phyloP scores from a whole-genome alignment of 2,329 filamentous ascomycete genomes.

The Balansia obtecta region DNA sequence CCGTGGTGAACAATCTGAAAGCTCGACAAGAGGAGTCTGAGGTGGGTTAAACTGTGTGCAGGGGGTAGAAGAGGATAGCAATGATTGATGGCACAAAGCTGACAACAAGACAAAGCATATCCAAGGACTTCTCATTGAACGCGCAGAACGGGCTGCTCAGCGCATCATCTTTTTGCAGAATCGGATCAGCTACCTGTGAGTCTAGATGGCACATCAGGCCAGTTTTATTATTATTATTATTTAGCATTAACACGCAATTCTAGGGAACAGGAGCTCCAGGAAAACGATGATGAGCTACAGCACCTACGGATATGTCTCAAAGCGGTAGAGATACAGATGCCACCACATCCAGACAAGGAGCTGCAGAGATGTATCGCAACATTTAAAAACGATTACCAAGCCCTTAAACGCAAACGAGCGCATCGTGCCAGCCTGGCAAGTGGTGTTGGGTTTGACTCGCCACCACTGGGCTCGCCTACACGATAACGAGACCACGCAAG shows the following conservation, averaged over 20 bases:
- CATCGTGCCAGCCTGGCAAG: slow-evolving; percentile 19
- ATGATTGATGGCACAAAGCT: neutral
- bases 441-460: slow-evolving; percentile 15
- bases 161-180: slow-evolving; percentile 48
- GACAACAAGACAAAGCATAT: slow-evolving; percentile 36
- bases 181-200: slow-evolving; percentile 44
- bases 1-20: slow-evolving; percentile 36
- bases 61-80: neutral
- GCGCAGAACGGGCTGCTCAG: slow-evolving; percentile 43
- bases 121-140: slow-evolving; percentile 44
- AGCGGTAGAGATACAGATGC: slow-evolving; percentile 47
- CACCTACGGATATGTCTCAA: slow-evolving; percentile 50
- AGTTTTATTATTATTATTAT: no score
- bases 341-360: slow-evolving; percentile 39
- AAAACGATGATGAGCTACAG: slow-evolving; percentile 47
- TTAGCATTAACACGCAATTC: no score
- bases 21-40: slow-evolving; percentile 47
- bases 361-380: slow-evolving; percentile 45
- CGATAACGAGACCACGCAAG: slow-evolving; percentile 5
- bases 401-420: slow-evolving; percentile 34
- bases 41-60: slow-evolving; percentile 23
- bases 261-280: slow-evolving; percentile 42
- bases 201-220: no score
- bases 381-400: slow-evolving; percentile 47
- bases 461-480: slow-evolving; percentile 13